These are phyloP conservation scores for Saturnispora besseyi DNA, from an alignment of 805 yeast genomes.

Conservation along the genomic window DNA sequence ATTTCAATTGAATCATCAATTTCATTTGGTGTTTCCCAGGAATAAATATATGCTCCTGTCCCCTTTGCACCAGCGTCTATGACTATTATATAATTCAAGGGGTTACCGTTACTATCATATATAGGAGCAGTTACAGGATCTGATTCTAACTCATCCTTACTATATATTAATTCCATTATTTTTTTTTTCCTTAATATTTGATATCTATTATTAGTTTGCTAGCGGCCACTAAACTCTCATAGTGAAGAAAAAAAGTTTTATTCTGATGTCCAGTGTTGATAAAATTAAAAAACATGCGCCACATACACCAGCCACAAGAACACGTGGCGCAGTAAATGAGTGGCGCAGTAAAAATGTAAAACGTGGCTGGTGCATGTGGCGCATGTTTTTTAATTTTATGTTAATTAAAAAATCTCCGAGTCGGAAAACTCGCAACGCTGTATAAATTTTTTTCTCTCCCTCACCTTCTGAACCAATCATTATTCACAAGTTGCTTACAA, in stretches of 20 bases:
- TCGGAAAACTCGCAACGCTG: background rate
- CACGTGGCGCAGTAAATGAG: too few species aligned
- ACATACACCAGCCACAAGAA: background rate
- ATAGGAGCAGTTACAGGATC: background rate
- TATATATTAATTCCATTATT: too few species aligned
- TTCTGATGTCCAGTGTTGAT: too few species aligned
- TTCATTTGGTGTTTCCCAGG: constrained; percentile 38
- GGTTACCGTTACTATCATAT: constrained; percentile 33
- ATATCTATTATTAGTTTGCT: too few species aligned
- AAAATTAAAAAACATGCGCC: too few species aligned
- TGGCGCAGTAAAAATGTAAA: background rate
- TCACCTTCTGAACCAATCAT: background rate
- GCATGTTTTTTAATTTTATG: background rate
- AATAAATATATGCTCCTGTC: constrained; percentile 50
- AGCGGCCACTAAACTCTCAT: too few species aligned
- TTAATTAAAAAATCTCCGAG: constrained; percentile 6
- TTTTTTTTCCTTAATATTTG: too few species aligned
- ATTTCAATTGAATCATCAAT: constrained; percentile 12
- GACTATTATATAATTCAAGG: constrained; percentile 51
- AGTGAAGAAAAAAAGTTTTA: too few species aligned
- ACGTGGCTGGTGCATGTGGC: background rate
- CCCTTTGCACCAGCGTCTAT: constrained; percentile 64
- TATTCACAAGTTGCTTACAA: background rate
- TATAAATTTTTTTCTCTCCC: background rate
- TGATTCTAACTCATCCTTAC: background rate